Base-by-base conservation (phyloP, 129 eudicot genomes). In the Flaveria ramosissima region DNA sequence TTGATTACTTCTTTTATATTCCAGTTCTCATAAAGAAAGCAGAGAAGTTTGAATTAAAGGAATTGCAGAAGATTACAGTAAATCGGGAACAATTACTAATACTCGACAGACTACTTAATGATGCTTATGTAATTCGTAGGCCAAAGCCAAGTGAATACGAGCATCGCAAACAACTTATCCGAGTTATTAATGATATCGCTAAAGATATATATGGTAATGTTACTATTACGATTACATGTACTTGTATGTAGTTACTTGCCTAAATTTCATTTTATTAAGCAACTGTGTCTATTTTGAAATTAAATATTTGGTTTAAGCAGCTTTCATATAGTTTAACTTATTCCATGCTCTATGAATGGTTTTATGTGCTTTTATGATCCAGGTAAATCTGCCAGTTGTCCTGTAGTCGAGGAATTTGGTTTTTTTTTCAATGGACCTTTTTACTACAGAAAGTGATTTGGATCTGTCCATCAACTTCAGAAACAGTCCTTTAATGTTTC, bases 391-490 rank as follows among this genome's bases (percentile, higher is more conserved):
- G 64, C 78, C 27, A 70, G 78, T 36, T 82, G 72, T 82, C 99
- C 99, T 6, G 83, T 72, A 50, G 96, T 95, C 48, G 90, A 79
- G 85, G 96, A 78, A 65, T 95, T 95, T 78, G 99, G 99, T 73
- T 95, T 97, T 55, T 55, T 92, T 87, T 71, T 80, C 86, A 46
- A 95, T 95, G 99, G 96, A 95, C 83, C 88, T 95, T 63, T 95
- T 95, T 83, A 83, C 88, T 74, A 21, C 89, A 42, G 85, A 68
- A 67, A 95, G 99, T 82, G 99, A 95, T 82, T 82, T 95, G 6
- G 99, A 95, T 82, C 87, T 95, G 42, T 95, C 99, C 4, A 86
- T 95, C 41, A 95, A 95, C 78, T 92, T 95, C 75, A 82, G 73
- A 80, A 80, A 60, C 42, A 63, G 77, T 65, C 68, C 59, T 6